These are phyloP conservation scores for Clitoria ternatea DNA, from an alignment of 306 rosid species.

Conservation along the genomic window DNA sequence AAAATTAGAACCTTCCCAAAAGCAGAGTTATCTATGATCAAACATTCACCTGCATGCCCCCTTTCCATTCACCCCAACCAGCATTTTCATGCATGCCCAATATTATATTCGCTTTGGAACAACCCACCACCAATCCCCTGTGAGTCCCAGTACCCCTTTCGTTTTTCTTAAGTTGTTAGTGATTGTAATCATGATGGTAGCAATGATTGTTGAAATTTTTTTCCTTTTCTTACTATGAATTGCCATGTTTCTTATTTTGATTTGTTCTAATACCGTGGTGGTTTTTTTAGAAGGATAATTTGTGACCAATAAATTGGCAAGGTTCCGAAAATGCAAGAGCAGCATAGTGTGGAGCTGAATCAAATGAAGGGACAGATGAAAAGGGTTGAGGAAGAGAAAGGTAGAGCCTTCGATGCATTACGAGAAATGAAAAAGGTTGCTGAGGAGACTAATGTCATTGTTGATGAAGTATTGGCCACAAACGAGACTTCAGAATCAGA, in stretches of 20 bases:
- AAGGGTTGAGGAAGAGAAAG: constrained; percentile 38
- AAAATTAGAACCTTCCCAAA: constrained; percentile 21
- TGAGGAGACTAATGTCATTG: constrained; percentile 21
- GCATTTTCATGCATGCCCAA: neutral
- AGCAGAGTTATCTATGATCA: neutral
- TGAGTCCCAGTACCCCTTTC: neutral
- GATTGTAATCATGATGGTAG: neutral
- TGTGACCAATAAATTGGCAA: neutral
- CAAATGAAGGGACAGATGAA: constrained; percentile 11
- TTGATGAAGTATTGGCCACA: constrained; percentile 18
- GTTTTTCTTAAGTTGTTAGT: neutral
- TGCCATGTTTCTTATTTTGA: neutral
- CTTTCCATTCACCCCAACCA: neutral
- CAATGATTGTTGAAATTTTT: neutral
- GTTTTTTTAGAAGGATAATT: neutral
- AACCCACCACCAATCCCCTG: neutral
- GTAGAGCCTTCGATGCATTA: constrained; percentile 27
- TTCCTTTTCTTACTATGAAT: neutral
- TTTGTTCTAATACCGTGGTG: neutral
- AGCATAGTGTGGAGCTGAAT: neutral
- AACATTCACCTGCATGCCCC: neutral
- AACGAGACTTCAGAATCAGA: constrained; percentile 19
- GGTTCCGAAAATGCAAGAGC: constrained; percentile 26
- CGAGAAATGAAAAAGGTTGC: constrained; percentile 10
- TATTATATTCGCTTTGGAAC: neutral